Evolutionary conservation across 225 moss, liverwort and hornwort species (phyloP), one percentile per base, ranked within the genome.

Genomic region (Takakia lepidozioides): DNA sequence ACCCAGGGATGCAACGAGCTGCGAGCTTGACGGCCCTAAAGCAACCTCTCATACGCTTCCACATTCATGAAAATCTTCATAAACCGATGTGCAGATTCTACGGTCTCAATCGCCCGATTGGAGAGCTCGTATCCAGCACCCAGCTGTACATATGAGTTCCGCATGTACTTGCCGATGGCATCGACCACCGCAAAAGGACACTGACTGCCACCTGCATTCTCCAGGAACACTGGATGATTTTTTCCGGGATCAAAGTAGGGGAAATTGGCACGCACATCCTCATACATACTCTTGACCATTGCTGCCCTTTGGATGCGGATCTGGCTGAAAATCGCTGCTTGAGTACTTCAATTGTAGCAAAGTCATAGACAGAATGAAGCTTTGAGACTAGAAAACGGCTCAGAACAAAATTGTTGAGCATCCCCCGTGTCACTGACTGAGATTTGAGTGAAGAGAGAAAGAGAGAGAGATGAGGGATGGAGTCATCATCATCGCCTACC

Each of bases 31-130:
- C 1, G 71, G 67, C 9, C 76, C 76, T 4, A 77, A 27, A 14
- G 47, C 52, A n/a, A 77, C 64, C 38, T 77, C 76, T 2, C 76
- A 71, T 8, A 72, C 60, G 2, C 71, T 43, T 77, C 67, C 0
- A 71, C 76, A 49, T 77, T 77, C 10, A 61, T 64, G 57, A 77
- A 77, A 6, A 71, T 72, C 42, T 77, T 77, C 67, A 77, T 72
- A 48, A 67, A 63, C 10, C 67, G 56, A 53, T 77, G 76, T 0
- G 76, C 71, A 2, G 42, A 55, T 49, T 52, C 64, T 19, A 72
- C 51, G 1, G 67, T 72, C 36, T 68, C 67, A 8, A 25, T 30
- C n/a, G 76, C 76, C 55, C 67, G 32, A n/a, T 30, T 59, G 19
- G 76, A 77, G 10, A 77, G 29, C 8, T 63, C 67, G 20, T 77